Evolutionary conservation across 1,284 basidiomycete species (phyloP).

Genomic region (Ustanciosporium gigantosporum): DNA sequence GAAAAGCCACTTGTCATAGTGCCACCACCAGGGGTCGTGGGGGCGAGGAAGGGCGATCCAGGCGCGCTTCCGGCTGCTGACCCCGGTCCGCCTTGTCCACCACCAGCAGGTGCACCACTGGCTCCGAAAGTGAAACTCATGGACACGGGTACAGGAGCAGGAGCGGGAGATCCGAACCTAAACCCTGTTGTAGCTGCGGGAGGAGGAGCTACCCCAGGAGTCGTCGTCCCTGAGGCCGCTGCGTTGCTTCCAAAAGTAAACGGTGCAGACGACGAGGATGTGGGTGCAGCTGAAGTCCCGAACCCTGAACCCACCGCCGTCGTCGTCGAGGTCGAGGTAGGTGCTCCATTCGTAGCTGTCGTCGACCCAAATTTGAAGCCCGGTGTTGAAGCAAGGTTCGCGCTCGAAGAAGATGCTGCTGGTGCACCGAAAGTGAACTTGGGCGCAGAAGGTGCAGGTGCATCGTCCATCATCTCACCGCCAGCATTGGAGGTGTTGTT

Average conservation of each 20-base stretch:
- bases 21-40: constrained; percentile 13
- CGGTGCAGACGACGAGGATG: constrained; percentile 2
- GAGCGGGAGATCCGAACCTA: constrained; percentile 21
- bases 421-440: constrained; percentile 5
- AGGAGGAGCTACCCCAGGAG: neutral
- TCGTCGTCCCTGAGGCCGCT: neutral
- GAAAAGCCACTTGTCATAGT: constrained; percentile 19
- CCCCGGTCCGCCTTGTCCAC: constrained; percentile 1
- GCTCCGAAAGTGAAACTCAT: constrained; percentile 17
- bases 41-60: constrained; percentile 14
- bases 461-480: constrained; percentile 43
- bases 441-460: constrained; percentile 7
- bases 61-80: constrained; percentile 7
- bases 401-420: neutral
- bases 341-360: neutral
- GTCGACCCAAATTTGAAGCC: constrained; percentile 26
- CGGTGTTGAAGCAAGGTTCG: constrained; percentile 1
- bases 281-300: neutral
- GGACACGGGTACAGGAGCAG: constrained; percentile 6
- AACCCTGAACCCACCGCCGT: neutral
- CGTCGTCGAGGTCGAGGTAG: neutral
- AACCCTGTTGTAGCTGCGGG: constrained; percentile 9
- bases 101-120: neutral
- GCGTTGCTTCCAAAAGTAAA: constrained; percentile 19
- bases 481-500: neutral